Conservation (phyloP, 73 alveolate genomes). For the Blepharisma stoltei region DNA sequence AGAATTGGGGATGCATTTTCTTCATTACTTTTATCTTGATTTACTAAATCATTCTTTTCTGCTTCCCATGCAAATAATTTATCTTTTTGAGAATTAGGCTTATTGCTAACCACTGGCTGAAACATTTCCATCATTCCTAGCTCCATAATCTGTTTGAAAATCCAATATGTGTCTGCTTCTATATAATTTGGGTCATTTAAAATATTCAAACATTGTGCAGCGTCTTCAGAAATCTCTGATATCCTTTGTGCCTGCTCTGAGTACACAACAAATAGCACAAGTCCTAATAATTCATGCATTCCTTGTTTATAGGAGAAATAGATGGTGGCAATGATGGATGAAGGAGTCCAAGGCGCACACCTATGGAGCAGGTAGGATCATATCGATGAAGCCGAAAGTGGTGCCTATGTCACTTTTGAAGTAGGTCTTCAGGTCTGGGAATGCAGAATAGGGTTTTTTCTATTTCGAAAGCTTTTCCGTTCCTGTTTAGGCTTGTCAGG, state of each 20-base stretch:
- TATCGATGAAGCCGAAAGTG: too few species aligned
- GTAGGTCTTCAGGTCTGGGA: too few species aligned
- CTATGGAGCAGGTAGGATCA: too few species aligned
- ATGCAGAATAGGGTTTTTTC: too few species aligned
- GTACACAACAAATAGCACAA: constrained; percentile 58
- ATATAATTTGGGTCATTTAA: constrained; percentile 19
- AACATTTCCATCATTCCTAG: constrained; percentile 25
- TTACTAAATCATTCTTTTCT: constrained; percentile 3
- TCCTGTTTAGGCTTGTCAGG: too few species aligned
- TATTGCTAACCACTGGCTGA: constrained; percentile 22
- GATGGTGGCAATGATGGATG: too few species aligned
- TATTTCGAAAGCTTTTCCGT: too few species aligned
- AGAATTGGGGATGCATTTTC: constrained; percentile 16
- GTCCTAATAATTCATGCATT: constrained; percentile 84
- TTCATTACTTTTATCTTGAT: constrained; percentile 30
- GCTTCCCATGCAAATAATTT: constrained; percentile 20
- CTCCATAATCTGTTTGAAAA: constrained; percentile 17
- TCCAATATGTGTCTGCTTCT: constrained; percentile 30
- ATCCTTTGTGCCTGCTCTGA: constrained; percentile 32
- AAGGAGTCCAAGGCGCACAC: too few species aligned
- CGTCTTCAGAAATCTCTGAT: background rate
- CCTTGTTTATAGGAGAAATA: too few species aligned
- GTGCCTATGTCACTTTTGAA: too few species aligned
- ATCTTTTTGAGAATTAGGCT: background rate
- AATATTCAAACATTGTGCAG: background rate